Conservation (phyloP, 495 filamentous ascomycete genomes). For the Rhizodiscina lignyota region DNA sequence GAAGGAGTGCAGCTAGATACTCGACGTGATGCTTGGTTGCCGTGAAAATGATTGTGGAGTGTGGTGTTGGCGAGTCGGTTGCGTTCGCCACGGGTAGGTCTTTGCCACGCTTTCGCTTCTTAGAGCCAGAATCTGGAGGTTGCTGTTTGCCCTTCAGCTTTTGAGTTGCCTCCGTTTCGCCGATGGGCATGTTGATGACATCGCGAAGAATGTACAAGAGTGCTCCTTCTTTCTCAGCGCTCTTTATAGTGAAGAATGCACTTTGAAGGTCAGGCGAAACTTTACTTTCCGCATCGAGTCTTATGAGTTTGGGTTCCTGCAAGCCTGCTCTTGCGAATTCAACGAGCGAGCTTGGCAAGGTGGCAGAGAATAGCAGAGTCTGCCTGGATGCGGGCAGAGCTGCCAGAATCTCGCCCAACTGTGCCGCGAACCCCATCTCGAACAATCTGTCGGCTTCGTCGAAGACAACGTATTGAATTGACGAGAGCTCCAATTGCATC, state of each 20-base stretch:
- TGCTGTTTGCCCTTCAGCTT: slow-evolving; percentile 16
- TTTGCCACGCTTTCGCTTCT: slow-evolving; percentile 31
- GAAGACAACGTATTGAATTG: slow-evolving; percentile 82
- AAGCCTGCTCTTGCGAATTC: slow-evolving; percentile 91
- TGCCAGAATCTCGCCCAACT: slow-evolving; percentile 84
- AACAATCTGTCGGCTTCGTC: slow-evolving; percentile 95
- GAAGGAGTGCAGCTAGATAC: slow-evolving; percentile 61
- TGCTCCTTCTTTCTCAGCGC: slow-evolving; percentile 82
- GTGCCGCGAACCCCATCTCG: slow-evolving; percentile 93
- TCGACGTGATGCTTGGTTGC: slow-evolving; percentile 98
- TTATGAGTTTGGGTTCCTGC: slow-evolving; percentile 72
- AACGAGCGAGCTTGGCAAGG: slow-evolving; percentile 78
- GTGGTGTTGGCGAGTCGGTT: slow-evolving; percentile 44
- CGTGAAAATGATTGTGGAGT: slow-evolving; percentile 86
- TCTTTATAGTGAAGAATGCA: slow-evolving; percentile 85
- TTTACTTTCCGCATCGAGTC: slow-evolving; percentile 87
- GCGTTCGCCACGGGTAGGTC: slow-evolving; percentile 27
- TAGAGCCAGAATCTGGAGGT: slow-evolving; percentile 19
- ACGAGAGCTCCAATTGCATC: slow-evolving; percentile 76
- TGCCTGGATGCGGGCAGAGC: slow-evolving; percentile 70
- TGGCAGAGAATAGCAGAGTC: slow-evolving; percentile 88
- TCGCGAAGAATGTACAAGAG: slow-evolving; percentile 78
- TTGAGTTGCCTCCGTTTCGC: slow-evolving; percentile 38
- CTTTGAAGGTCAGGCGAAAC: slow-evolving; percentile 85
- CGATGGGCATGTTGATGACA: slow-evolving; percentile 82